Percentiles rank a stretch among this genome's conserved stretches.
These are phyloP conservation scores for Echium plantagineum DNA, from an alignment of 257 asterid species.

Conservation along the genomic window DNA sequence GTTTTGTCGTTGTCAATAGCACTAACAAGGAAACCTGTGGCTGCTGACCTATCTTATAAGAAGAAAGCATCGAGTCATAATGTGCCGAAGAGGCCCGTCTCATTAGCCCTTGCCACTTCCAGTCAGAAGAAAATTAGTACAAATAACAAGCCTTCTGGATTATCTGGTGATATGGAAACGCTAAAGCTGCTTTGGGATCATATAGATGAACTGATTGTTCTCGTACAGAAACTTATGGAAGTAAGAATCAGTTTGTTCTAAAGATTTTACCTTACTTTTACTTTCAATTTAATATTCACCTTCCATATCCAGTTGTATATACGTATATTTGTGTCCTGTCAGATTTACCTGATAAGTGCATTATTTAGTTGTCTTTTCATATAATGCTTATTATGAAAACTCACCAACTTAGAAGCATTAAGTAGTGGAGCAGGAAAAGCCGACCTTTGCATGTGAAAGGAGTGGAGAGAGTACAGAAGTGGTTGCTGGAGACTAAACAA, in stretches of 20 bases:
- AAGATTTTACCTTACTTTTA: neutral
- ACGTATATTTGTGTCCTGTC: too few relatives aligned
- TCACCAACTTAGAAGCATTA: constrained; percentile 8
- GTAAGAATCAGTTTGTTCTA: constrained; percentile 33
- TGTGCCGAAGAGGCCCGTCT: constrained; percentile 25
- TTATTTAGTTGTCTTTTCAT: neutral
- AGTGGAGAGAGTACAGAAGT: constrained; percentile 57
- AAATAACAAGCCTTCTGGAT: constrained; percentile 30
- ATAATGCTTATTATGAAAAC: constrained; percentile 1
- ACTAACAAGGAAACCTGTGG: constrained; percentile 38
- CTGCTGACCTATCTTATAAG: constrained; percentile 27
- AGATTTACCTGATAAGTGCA: neutral
- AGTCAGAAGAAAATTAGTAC: constrained; percentile 23
- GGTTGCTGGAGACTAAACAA: constrained; percentile 56
- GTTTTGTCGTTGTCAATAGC: constrained; percentile 59
- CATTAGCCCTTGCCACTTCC: constrained; percentile 20
- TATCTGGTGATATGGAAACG: constrained; percentile 31
- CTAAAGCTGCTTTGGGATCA: constrained; percentile 70
- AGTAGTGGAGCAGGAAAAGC: constrained; percentile 90
- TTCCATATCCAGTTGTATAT: neutral
- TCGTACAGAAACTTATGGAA: constrained; percentile 57
- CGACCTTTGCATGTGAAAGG: constrained; percentile 77
- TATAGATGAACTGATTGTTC: constrained; percentile 45
- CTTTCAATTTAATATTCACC: neutral
- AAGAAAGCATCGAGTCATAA: constrained; percentile 26